Conservation (phyloP, 129 eudicot species). For the Flaveria sonorensis region DNA sequence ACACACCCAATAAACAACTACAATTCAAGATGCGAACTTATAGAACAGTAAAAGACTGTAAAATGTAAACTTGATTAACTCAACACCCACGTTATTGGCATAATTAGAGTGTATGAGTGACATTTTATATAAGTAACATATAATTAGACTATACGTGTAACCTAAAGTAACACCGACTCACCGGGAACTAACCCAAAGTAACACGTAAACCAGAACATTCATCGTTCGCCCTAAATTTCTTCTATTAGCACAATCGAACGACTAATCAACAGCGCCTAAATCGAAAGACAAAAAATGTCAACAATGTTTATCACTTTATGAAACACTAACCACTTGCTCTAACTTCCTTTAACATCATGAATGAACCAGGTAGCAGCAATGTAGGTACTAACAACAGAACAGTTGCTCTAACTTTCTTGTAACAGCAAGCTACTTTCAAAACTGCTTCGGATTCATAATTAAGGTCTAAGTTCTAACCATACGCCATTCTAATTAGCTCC, state of each 20-base stretch:
- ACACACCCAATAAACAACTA: conserved; percentile 10
- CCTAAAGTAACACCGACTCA: conserved; percentile 7
- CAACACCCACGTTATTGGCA: not conserved
- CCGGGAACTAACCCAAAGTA: no score
- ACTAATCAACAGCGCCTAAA: not conserved
- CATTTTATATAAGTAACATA: not conserved
- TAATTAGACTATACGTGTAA: not conserved
- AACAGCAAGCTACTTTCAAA: not conserved
- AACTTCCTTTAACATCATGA: no score
- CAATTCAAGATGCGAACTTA: not conserved
- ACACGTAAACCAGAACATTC: not conserved
- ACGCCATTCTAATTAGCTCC: not conserved
- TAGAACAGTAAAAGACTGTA: not conserved
- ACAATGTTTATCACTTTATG: not conserved
- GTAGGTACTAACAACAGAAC: not conserved
- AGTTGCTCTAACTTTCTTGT: conserved; percentile 10
- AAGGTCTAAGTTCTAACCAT: not conserved
- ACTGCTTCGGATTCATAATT: conserved; percentile 9
- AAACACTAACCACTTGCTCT: no score
- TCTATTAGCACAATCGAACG: not conserved
- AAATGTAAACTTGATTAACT: not conserved
- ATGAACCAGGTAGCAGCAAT: no score
- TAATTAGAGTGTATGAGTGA: not conserved
- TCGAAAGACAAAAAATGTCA: not conserved
- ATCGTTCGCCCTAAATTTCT: not conserved